phyloP scores from a whole-genome alignment of 2,329 filamentous ascomycete genomes.

The Colletotrichum musae region DNA sequence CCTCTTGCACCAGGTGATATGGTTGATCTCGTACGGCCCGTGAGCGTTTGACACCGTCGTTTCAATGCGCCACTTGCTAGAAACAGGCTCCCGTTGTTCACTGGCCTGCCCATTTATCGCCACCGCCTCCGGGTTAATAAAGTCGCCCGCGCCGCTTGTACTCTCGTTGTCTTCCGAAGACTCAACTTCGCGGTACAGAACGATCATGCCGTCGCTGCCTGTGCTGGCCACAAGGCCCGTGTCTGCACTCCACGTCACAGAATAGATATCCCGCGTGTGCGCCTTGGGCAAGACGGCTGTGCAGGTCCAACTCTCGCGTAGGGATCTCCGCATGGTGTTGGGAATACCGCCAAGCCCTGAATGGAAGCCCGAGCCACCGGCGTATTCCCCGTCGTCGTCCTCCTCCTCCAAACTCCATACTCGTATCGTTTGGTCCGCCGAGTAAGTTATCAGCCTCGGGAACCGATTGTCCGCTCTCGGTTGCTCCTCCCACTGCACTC shows the following conservation, averaged over 20 bases:
- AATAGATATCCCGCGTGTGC: conserved; percentile 88
- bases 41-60: conserved; percentile 82
- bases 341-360: conserved; percentile 75
- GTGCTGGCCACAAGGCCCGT: conserved; percentile 88
- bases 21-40: conserved; percentile 94
- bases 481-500: conserved; percentile 77
- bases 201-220: conserved; percentile 87
- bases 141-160: too few species aligned
- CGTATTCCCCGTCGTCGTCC: conserved; percentile 59
- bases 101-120: conserved; percentile 42
- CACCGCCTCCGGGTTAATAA: background rate
- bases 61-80: conserved; percentile 77
- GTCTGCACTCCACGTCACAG: conserved; percentile 84
- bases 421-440: conserved; percentile 84
- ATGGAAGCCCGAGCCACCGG: conserved; percentile 50
- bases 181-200: conserved; percentile 79
- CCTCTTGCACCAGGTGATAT: conserved; percentile 87
- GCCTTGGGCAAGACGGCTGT: conserved; percentile 80
- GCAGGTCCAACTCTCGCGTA: conserved; percentile 88
- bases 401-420: conserved; percentile 80
- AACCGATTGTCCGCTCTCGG: conserved; percentile 58
- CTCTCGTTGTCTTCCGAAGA: background rate
- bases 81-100: conserved; percentile 6
- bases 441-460: conserved; percentile 83
- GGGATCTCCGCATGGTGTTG: conserved; percentile 86